These are phyloP conservation scores for Epicoccum sorghinum DNA, from an alignment of 2,329 filamentous ascomycete species.

Conservation along the genomic window DNA sequence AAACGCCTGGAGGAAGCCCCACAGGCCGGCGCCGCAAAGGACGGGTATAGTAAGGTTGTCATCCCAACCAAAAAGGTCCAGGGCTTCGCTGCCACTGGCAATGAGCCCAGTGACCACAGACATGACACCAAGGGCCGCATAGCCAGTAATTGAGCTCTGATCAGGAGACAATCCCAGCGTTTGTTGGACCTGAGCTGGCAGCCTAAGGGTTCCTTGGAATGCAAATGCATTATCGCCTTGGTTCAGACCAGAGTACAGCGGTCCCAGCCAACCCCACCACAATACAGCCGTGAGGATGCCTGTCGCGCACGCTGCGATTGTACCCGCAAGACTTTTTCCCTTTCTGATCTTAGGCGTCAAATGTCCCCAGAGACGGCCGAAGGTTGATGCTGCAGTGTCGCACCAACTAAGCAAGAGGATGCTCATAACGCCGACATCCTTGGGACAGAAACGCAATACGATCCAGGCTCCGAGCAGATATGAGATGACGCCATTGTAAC, in stretches of 20 bases:
- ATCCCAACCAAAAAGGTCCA: conserved; percentile 93
- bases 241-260: conserved; percentile 50
- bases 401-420: conserved; percentile 96
- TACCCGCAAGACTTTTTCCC: conserved; percentile 92
- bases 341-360: conserved; percentile 85
- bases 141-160: conserved; percentile 70
- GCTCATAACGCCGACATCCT: conserved; percentile 88
- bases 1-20: conserved; percentile 90
- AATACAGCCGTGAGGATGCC: conserved; percentile 81
- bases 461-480: conserved; percentile 91
- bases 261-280: conserved; percentile 89
- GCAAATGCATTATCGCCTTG: conserved; percentile 68
- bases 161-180: conserved; percentile 65
- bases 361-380: conserved; percentile 85
- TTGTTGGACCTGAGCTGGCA: conserved; percentile 67
- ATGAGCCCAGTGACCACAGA: conserved; percentile 87
- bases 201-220: conserved; percentile 76
- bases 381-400: conserved; percentile 94
- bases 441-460: conserved; percentile 85
- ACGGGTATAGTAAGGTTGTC: conserved; percentile 97
- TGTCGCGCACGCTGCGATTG: conserved; percentile 79
- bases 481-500: conserved; percentile 97
- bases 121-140: conserved; percentile 77
- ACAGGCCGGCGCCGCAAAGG: conserved; percentile 85
- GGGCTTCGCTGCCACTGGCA: conserved; percentile 85